Evolutionary conservation across 1,139 yeast genomes (phyloP).

Genomic region (Suhomyces chickasaworum): DNA sequence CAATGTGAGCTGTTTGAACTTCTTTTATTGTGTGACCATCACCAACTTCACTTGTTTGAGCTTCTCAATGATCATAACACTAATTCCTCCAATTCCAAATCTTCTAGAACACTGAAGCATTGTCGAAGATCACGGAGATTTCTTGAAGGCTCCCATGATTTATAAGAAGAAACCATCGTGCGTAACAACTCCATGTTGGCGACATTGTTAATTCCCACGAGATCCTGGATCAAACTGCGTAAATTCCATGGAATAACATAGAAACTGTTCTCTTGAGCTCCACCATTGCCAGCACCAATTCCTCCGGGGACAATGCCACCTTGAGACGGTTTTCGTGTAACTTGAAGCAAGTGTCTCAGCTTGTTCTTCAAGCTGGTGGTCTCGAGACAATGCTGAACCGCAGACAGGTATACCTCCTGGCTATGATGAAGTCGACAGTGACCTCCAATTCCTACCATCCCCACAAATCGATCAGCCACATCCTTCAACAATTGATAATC

Average conservation of each 20-base stretch:
- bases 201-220: conserved; percentile 41
- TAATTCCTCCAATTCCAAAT: conserved; percentile 37
- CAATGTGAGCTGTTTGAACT: too few species aligned
- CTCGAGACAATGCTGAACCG: conserved; percentile 39
- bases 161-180: conserved; percentile 36
- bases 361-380: conserved; percentile 33
- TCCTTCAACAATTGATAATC: conserved; percentile 39
- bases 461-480: conserved; percentile 35
- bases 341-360: conserved; percentile 8
- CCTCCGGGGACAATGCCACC: background rate
- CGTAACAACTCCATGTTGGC: conserved; percentile 30
- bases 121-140: conserved; percentile 45
- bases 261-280: conserved; percentile 15
- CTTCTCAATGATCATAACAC: conserved; percentile 6
- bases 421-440: conserved; percentile 33
- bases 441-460: conserved; percentile 28
- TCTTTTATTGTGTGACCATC: too few species aligned
- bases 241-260: conserved; percentile 44
- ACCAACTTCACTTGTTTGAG: background rate
- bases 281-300: background rate
- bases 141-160: conserved; percentile 42
- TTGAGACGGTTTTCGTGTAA: conserved; percentile 1
- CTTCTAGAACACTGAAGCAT: conserved; percentile 40
- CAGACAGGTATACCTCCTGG: conserved; percentile 30
- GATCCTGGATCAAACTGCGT: conserved; percentile 40